A percentile compares a stretch with the other conserved stretches of the same genome.
phyloP scores from a whole-genome alignment of 495 filamentous ascomycete species.

The Annulohypoxylon nitens region DNA sequence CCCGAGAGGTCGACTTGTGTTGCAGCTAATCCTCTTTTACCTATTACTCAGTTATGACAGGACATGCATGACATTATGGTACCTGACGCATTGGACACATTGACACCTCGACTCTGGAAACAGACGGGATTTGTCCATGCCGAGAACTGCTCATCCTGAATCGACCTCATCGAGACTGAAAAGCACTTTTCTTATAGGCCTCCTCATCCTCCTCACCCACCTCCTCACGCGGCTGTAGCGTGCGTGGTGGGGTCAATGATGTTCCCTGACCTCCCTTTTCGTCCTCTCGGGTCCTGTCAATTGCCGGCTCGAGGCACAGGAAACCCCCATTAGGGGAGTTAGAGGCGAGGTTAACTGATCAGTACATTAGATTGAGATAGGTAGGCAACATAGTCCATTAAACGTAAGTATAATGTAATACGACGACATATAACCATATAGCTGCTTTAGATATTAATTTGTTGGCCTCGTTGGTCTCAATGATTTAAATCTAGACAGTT shows the following conservation, averaged over 20 bases:
- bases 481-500: slow-evolving; percentile 18
- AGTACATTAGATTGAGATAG: slow-evolving; percentile 28
- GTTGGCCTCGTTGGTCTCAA: slow-evolving; percentile 22
- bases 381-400: slow-evolving; percentile 35
- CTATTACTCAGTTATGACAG: slow-evolving; percentile 46
- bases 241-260: slow-evolving; percentile 44
- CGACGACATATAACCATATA: slow-evolving; percentile 37
- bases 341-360: slow-evolving; percentile 43
- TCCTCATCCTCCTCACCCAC: slow-evolving; percentile 36
- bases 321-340: slow-evolving; percentile 36
- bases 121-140: slow-evolving; percentile 29
- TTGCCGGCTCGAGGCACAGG: slow-evolving; percentile 41
- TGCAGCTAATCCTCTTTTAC: slow-evolving; percentile 21
- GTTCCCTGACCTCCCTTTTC: slow-evolving; percentile 29
- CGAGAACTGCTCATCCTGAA: slow-evolving; percentile 25
- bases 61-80: slow-evolving; percentile 23
- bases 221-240: slow-evolving; percentile 28
- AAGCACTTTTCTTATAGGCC: slow-evolving; percentile 25
- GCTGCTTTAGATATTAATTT: slow-evolving; percentile 21
- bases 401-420: slow-evolving; percentile 30
- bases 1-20: slow-evolving; percentile 29
- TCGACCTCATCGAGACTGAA: slow-evolving; percentile 28
- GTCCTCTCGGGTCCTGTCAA: slow-evolving; percentile 36
- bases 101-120: slow-evolving; percentile 33
- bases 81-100: slow-evolving; percentile 36